Base-by-base conservation (phyloP, 2,329 filamentous ascomycete genomes). In the Didymella lethalis region DNA sequence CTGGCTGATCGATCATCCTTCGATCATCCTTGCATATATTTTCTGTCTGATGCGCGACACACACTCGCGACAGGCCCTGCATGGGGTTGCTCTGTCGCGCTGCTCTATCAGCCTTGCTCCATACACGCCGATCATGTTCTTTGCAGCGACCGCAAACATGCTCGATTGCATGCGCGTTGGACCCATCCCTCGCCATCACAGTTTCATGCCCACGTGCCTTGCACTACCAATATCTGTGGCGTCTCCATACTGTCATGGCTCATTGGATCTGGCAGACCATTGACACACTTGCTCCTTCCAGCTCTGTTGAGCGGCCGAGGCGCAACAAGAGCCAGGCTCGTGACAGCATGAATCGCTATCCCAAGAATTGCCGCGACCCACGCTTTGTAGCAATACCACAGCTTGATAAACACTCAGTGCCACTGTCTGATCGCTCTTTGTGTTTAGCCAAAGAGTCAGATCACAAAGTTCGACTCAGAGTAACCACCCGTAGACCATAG, bases 31-130 rank as follows among this genome's bases (percentile, higher is more conserved):
- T 28, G 41, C 48, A 44, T 23, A n/a, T 23, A 38, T 53, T 34
- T 50, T 23, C 48, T 25, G 45, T 29, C 18, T 29, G 47, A 41
- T 40, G 34, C 48, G 32, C 14, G 32, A 36, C 32, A 36, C 32
- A 40, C 32, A 40, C 41, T 58, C 38, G 49, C 45, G 29, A 53
- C 55, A 43, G 48, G 49, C 45, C 46, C 46, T 59, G 46, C 46
- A 59, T 54, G 47, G n/a, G 31, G 16, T n/a, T 16, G 7, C 11
- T n/a, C 14, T 38, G 4, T 32, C 36, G 43, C 26, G 26, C 16
- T 28, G 7, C 26, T 34, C 29, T 16, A 23, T 20, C 46, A 31
- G 20, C 18, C 20, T 18, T 4, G 34, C 49, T 28, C n/a, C 47
- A 51, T 34, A 18, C n/a, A 32, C 31, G 7, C 4, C 28, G 31